Percentiles rank a stretch among this genome's conserved stretches.
Conservation (phyloP, 2,329 filamentous ascomycete species). For the Microsporum audouinii region DNA sequence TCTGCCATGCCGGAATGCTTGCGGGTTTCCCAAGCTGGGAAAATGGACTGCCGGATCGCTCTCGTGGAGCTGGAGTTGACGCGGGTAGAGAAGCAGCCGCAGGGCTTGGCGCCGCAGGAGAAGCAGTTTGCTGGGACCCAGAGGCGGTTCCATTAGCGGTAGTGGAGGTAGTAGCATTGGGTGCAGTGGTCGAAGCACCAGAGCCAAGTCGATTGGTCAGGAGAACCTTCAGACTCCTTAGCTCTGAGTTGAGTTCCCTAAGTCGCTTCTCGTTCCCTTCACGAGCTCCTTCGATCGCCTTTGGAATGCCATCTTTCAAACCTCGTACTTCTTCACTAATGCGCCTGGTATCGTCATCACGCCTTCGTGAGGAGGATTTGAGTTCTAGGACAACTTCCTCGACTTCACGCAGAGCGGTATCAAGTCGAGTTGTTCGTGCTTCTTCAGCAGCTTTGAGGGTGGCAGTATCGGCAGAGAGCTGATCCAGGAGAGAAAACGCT, state of each 20-base stretch:
- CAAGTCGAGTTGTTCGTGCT: constrained; percentile 69
- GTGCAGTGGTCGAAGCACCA: constrained; percentile 15
- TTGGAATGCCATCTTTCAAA: constrained; percentile 75
- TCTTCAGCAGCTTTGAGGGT: constrained; percentile 78
- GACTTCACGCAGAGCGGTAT: constrained; percentile 69
- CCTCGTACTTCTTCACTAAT: constrained; percentile 76
- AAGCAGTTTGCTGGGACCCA: constrained; percentile 17
- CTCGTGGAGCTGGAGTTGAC: constrained; percentile 22
- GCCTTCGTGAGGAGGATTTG: constrained; percentile 65
- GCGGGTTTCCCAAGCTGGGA: constrained; percentile 43
- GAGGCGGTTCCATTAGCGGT: constrained; percentile 20
- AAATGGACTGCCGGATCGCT: constrained; percentile 37
- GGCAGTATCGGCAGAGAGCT: constrained; percentile 81
- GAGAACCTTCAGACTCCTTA: constrained; percentile 85
- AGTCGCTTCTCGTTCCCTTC: constrained; percentile 69
- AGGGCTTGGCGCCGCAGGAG: constrained; percentile 18
- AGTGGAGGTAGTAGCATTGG: constrained; percentile 20
- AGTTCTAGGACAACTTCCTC: constrained; percentile 72
- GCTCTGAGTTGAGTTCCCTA: constrained; percentile 72
- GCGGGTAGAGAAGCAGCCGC: constrained; percentile 18
- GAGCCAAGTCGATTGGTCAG: constrained; percentile 52
- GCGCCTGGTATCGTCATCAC: constrained; percentile 77
- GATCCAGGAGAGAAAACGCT: constrained; percentile 82
- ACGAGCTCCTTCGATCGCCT: constrained; percentile 78
- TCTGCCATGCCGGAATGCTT: constrained; percentile 69